These are phyloP conservation scores for Paramecium octaurelia DNA, from an alignment of 73 alveolate genomes.

Conservation along the genomic window DNA sequence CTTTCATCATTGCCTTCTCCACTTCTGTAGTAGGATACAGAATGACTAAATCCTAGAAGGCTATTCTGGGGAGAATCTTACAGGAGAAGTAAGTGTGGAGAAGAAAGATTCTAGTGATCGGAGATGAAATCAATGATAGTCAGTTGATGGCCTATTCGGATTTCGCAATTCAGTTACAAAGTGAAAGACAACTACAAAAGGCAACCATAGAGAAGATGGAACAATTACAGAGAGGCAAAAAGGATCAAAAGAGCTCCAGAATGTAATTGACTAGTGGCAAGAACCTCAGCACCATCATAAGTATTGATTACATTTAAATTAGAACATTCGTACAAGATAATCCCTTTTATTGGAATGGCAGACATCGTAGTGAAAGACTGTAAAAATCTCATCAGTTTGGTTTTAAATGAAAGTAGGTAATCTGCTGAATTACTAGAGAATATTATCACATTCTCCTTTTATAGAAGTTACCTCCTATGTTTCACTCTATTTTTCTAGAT, in stretches of 20 bases:
- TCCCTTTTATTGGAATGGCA: not conserved
- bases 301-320: not conserved
- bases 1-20: not conserved
- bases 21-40: slow-evolving; percentile 7
- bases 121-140: slow-evolving; percentile 11
- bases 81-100: not conserved
- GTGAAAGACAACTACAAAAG: not conserved
- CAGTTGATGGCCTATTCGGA: not conserved
- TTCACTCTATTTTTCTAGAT: not conserved
- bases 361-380: not conserved
- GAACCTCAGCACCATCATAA: not conserved
- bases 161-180: not conserved
- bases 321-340: not conserved
- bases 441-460: not conserved
- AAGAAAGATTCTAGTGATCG: slow-evolving; percentile 12
- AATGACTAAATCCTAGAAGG: not conserved
- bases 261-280: not conserved
- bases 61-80: not conserved
- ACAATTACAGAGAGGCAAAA: not conserved
- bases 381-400: not conserved
- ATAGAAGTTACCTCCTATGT: not conserved
- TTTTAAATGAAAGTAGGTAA: not conserved
- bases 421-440: slow-evolving; percentile 31
- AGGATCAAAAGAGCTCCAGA: not conserved
- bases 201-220: not conserved